A percentile compares a stretch with the other conserved stretches of the same genome.
Conservation (phyloP, 345 rosid genomes). For the Arabis alpina region DNA sequence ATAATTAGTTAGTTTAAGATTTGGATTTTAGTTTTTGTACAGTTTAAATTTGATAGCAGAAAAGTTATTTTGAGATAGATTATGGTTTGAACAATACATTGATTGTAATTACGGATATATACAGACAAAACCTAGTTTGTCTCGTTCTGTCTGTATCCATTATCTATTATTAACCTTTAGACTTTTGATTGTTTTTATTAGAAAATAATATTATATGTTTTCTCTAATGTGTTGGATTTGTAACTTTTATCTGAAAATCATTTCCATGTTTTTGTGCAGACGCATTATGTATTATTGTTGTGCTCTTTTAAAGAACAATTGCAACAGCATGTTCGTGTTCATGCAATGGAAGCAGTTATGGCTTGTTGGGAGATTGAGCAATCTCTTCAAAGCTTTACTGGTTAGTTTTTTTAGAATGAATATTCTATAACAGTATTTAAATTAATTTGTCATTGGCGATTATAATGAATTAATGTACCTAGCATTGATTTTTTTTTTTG, state of each 20-base stretch:
- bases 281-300: constrained; percentile 85
- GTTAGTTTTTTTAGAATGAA: constrained; percentile 34
- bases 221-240: constrained; percentile 4
- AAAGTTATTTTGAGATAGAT: constrained; percentile 23
- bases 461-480: not conserved
- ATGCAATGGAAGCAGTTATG: constrained; percentile 99
- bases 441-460: not conserved
- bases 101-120: constrained; percentile 9
- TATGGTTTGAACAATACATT: constrained; percentile 26
- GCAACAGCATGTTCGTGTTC: constrained; percentile 98
- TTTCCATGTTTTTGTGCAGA: constrained; percentile 48
- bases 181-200: not conserved
- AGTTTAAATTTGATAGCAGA: constrained; percentile 8
- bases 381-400: constrained; percentile 91
- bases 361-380: constrained; percentile 99
- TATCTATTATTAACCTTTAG: constrained; percentile 2
- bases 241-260: constrained; percentile 8
- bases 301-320: constrained; percentile 95
- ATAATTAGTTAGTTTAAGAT: constrained; percentile 10
- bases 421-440: not conserved
- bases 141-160: constrained; percentile 17
- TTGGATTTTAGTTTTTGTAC: constrained; percentile 7
- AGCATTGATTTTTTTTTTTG: no score
- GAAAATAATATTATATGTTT: not conserved
- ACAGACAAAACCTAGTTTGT: constrained; percentile 25